Evolutionary conservation across 768 basidiomycete genomes (phyloP).

Genomic region (Tricholomella constricta): DNA sequence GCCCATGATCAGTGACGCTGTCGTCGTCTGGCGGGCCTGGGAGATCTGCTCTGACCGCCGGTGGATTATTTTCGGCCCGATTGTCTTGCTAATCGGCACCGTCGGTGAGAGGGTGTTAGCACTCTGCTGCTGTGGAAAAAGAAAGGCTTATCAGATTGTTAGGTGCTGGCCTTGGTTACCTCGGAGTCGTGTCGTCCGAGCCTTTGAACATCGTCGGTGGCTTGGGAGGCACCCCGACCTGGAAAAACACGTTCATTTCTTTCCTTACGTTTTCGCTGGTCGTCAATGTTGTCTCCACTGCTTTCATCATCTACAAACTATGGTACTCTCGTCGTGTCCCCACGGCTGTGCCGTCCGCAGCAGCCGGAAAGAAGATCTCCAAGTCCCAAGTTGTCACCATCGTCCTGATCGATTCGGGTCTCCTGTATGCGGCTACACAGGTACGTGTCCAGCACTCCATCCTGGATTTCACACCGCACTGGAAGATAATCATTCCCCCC

Average conservation of each 20-base stretch:
- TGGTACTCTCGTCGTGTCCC: not conserved
- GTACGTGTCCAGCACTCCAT: no score
- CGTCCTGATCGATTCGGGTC: slow-evolving; percentile 11
- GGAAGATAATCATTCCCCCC: not conserved
- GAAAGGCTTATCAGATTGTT: not conserved
- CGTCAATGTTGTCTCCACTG: slow-evolving; percentile 6
- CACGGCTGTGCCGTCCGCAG: not conserved
- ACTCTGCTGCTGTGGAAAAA: no score
- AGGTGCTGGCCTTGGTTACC: slow-evolving; percentile 16
- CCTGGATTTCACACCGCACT: not conserved
- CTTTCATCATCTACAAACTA: slow-evolving; percentile 1
- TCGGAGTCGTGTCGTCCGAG: slow-evolving; percentile 10
- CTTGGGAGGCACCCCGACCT: not conserved
- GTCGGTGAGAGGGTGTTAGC: slow-evolving; percentile 2
- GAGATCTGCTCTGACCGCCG: slow-evolving; percentile 1
- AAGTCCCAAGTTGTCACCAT: not conserved
- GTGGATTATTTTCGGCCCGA: slow-evolving; percentile 3
- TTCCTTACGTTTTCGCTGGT: slow-evolving; percentile 11
- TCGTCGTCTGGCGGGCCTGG: slow-evolving; percentile 6
- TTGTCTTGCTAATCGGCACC: slow-evolving; percentile 10
- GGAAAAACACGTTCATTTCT: slow-evolving; percentile 13
- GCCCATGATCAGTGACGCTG: slow-evolving; percentile 18
- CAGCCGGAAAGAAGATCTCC: slow-evolving; percentile 1
- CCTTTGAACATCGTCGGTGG: not conserved
- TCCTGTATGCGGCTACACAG: slow-evolving; percentile 11